Base-by-base conservation (phyloP, 305 asterid genomes). In the Solanum hybrid region DNA sequence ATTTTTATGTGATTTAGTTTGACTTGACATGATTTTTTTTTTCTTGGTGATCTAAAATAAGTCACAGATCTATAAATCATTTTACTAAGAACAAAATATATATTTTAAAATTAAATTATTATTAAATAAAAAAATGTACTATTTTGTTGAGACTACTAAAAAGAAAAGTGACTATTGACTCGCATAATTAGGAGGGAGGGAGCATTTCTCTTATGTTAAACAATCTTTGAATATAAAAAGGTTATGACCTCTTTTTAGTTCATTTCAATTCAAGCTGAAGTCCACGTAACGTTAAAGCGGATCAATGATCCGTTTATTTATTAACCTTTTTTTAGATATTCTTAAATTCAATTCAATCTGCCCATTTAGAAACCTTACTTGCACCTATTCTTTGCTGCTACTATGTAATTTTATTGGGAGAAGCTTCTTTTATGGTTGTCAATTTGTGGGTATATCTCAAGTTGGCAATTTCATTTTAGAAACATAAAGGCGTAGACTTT, bases 301-400 rank as follows among this genome's bases (percentile, higher is more conserved):
- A 46, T 46, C 61, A 46, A 46, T 0, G 61, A 46, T 46, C 64
- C 8, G 0, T 14, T 0, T 46, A 46, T 46, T 46, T 46, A 46
- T 46, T 46, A 46, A 46, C 64, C 64, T 46, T 11, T 40, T 40
- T 40, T 4, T 31, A 31, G 51, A 3, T 0, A 40, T 40, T 40
- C 0, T 0, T 40, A 11, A 40, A 46, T 46, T 0, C 0, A 46
- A 46, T 13, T 46, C 0, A 46, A 46, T 0, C 61, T 0, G 8
- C 3, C 20, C 61, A 46, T 46, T 46, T 46, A 14, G 0, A 5
- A 46, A 46, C 22, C 8, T 0, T 46, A 57, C 0, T 57, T 57
- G 10, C 69, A 20, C 26, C 11, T 20, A 7, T 57, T 57, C 11
- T 57, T 57, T 57, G 69, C 69, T 13, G 20, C 61, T 42, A 13